Percentiles rank a stretch among this genome's conserved stretches.
These are phyloP conservation scores for Kodamaea alishanica DNA, from an alignment of 1,139 yeast species.

Conservation along the genomic window DNA sequence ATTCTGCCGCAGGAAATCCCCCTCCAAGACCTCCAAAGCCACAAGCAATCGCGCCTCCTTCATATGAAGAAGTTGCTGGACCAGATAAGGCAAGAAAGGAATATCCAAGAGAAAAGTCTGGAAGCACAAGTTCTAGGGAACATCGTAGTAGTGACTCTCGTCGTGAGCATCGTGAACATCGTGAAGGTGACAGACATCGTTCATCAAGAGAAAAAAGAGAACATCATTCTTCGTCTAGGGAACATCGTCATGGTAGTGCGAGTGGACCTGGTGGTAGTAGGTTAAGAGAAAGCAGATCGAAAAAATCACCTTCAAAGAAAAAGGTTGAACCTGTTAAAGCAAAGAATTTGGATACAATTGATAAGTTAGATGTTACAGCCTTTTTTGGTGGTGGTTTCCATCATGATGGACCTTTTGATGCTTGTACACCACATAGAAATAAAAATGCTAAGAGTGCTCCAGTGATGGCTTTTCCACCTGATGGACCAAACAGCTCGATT, in stretches of 20 bases:
- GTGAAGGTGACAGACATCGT: slow-evolving; percentile 1
- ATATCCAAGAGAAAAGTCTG: slow-evolving; percentile 49
- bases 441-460: slow-evolving; percentile 81
- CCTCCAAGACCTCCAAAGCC: slow-evolving; percentile 34
- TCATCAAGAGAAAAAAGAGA: slow-evolving; percentile 2
- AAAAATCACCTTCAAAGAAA: slow-evolving; percentile 37
- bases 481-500: slow-evolving; percentile 89
- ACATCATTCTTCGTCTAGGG: neutral
- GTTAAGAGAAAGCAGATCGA: slow-evolving; percentile 8
- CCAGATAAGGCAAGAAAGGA: slow-evolving; percentile 36
- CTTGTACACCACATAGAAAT: slow-evolving; percentile 95
- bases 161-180: slow-evolving; percentile 7
- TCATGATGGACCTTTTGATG: slow-evolving; percentile 98
- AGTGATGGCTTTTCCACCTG: slow-evolving; percentile 89
- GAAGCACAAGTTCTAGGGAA: neutral
- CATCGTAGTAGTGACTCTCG: neutral
- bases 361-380: slow-evolving; percentile 92
- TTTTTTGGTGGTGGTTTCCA: slow-evolving; percentile 94
- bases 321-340: slow-evolving; percentile 44
- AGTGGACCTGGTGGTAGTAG: slow-evolving; percentile 4
- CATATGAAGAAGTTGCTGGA: slow-evolving; percentile 71
- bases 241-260: slow-evolving; percentile 4
- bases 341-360: slow-evolving; percentile 83
- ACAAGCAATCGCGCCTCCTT: slow-evolving; percentile 45
- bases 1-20: slow-evolving; percentile 15